Evolutionary conservation across 768 basidiomycete species (phyloP), one percentile per base, ranked within the genome.

Genomic region (Leccinum uliginosum): DNA sequence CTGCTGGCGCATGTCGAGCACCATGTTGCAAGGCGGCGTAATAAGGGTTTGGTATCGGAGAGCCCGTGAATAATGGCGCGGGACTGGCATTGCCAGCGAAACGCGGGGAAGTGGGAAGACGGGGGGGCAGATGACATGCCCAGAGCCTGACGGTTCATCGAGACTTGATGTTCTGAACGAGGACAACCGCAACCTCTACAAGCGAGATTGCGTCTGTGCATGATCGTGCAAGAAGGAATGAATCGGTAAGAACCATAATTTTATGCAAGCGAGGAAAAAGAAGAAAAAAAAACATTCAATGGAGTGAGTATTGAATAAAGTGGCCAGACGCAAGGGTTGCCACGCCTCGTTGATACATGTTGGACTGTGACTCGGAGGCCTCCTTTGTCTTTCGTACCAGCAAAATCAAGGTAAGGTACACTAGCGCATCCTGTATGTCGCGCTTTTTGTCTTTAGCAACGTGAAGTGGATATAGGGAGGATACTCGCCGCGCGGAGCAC

Each of bases 311-410:
- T 71, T 95, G 92, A 45, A 98, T 66, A 57, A 91, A 69, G 61
- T 83, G 80, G 24, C 93, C 94, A 24, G 87, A 77, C 14, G 87
- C 87, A 35, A 92, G 80, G 3, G 93, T 78, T 82, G n/a, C 83
- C 82, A 15, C 93, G 80, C 53, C 83, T 82, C 15, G 98, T 69
- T 4, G 88, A 87, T 17, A 98, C 93, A 1, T 93, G 85, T 68
- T 99, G 97, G 1, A 91, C 86, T 1, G 97, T 98, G 15, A 98
- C 93, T 90, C 14, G 87, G 83, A 1, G 91, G 0, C 93, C 97
- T 32, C 97, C 88, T 69, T 98, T 99, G 74, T 99, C 97, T 69
- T 99, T 99, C 8, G 97, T 99, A 0, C 97, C 97, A 4, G 94
- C 92, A 24, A 94, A 88, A 23, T 86, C 84, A 8, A 99, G 77